Evolutionary conservation across 129 eudicot genomes (phyloP).

Genomic region (Calendula officinalis): DNA sequence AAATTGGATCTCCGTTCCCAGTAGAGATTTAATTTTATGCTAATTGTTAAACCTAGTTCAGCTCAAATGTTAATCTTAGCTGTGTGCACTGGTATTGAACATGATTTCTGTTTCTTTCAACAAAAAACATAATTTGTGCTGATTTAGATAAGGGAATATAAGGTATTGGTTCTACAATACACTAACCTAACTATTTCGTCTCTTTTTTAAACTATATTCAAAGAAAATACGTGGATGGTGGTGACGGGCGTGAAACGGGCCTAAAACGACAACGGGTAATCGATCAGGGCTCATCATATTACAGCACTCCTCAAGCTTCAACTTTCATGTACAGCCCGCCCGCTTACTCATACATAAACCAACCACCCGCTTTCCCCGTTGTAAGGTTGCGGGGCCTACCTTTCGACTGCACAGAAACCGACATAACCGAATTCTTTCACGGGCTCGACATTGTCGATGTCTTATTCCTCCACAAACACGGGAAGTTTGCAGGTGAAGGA

Average conservation of each 20-base stretch:
- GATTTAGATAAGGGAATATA: not conserved
- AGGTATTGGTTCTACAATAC: not conserved
- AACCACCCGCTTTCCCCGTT: slow-evolving; percentile 85
- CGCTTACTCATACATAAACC: slow-evolving; percentile 51
- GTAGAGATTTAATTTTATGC: not conserved
- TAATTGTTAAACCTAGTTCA: not conserved
- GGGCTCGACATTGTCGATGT: slow-evolving; percentile 87
- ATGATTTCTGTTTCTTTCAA: too few relatives aligned
- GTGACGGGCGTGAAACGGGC: slow-evolving; percentile 86
- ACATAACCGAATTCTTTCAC: slow-evolving; percentile 78
- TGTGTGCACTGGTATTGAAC: not conserved
- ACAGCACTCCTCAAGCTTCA: slow-evolving; percentile 62
- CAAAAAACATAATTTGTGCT: not conserved
- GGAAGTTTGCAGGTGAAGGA: slow-evolving; percentile 82
- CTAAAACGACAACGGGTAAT: slow-evolving; percentile 79
- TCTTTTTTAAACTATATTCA: not conserved
- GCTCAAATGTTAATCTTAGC: not conserved
- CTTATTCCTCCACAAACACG: slow-evolving; percentile 66
- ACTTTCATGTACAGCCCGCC: slow-evolving; percentile 70
- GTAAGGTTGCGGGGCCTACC: slow-evolving; percentile 96
- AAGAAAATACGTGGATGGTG: slow-evolving; percentile 67
- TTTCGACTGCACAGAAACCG: slow-evolving; percentile 81
- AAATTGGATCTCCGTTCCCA: not conserved
- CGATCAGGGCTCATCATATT: slow-evolving; percentile 80
- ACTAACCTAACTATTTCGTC: slow-evolving; percentile 9